phyloP scores from a whole-genome alignment of 768 basidiomycete genomes.

The Tremella mesenterica region DNA sequence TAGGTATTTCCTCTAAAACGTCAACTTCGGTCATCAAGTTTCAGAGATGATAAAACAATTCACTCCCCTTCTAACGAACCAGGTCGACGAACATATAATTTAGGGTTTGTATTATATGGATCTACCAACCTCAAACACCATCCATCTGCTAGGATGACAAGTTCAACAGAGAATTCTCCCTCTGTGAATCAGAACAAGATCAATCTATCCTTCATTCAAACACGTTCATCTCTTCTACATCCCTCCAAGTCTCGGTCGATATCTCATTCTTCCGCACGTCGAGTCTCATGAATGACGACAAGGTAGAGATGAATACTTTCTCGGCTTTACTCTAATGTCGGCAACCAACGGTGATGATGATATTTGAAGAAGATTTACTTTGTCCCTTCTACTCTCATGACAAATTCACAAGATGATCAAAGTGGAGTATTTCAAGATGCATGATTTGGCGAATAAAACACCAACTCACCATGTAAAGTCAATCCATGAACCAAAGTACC shows the following conservation, averaged over 20 bases:
- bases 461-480: conserved; percentile 70
- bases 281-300: no score
- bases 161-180: conserved; percentile 79
- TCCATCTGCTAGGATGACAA: conserved; percentile 86
- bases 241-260: no score
- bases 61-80: conserved; percentile 45
- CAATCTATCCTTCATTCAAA: no score
- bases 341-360: no score
- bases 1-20: neutral
- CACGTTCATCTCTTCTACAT: no score
- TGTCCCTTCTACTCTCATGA: no score
- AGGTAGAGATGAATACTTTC: no score
- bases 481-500: conserved; percentile 80
- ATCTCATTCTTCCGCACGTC: no score
- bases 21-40: neutral
- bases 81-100: conserved; percentile 71
- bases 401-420: no score
- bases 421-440: neutral
- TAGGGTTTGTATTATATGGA: conserved; percentile 78
- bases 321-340: no score
- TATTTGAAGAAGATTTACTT: no score
- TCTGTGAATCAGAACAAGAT: conserved; percentile 1
- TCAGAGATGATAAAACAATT: neutral
- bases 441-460: no score
- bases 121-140: conserved; percentile 48